Base-by-base conservation (phyloP, 1,139 yeast genomes). In the Yamadazyma songkhlaensis region DNA sequence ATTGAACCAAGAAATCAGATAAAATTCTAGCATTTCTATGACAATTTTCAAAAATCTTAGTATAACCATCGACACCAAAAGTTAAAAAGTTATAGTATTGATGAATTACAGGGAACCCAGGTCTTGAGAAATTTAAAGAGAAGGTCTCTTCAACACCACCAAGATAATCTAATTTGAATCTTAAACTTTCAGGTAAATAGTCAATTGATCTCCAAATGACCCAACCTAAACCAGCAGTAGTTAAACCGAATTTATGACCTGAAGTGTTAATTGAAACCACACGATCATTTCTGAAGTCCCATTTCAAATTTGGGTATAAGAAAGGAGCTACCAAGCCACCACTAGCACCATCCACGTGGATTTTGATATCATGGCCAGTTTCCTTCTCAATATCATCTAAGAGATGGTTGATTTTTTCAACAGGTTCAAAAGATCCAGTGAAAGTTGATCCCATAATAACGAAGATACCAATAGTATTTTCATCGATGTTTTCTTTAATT, bases 161-260 rank as follows among this genome's bases (percentile, higher is more conserved):
- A 35, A 89, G 72, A 58, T 89, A 89, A 57, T 83, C 84, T 54
- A 89, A 72, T 47, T 84, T 81, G 63, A 89, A 89, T 51, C 84
- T 74, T 48, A 89, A 70, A 42, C 75, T 77, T 36, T 81, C 70
- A 20, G 96, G 95, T 46, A 89, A 71, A 52, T 73, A 73, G 34
- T 67, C 54, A 28, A 69, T 66, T 55, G 81, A 81, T 55, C 80
- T 80, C 90, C 95, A 89, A 42, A 89, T 64, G 41, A 89, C 79
- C 96, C 96, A 89, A 37, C 97, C 97, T 39, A 87, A 74, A 35
- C 97, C 97, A 12, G 92, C 95, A 24, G 94, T 79, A 26, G 90
- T 84, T 37, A 89, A 69, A 25, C 97, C 97, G 62, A 84, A 89
- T 64, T 89, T 89, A 67, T 89, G 97, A 43, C 97, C 96, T 2